Base-by-base conservation (phyloP, 352 stramenopile species). In the Phytophthora ramorum region DNA sequence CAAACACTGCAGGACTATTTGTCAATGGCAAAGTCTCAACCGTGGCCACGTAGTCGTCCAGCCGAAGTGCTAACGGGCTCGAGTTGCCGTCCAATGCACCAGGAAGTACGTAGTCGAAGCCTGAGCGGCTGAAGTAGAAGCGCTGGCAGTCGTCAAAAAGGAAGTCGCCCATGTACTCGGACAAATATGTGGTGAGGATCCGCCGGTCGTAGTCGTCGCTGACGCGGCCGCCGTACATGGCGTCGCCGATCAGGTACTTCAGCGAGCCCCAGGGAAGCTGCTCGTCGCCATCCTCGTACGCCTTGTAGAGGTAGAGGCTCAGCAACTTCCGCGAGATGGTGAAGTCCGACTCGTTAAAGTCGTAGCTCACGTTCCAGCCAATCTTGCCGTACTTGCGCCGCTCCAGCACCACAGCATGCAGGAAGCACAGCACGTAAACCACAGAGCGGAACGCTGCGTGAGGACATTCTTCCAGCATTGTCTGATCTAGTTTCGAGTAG, bases 331-430 rank as follows among this genome's bases (percentile, higher is more conserved):
- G 74, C 7, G 89, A 97, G 49, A 99, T 98, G 26, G 94, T 94
- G 56, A 98, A 98, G 68, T 99, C 96, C 19, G 91, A 98, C 69
- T 98, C 96, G 71, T 98, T 98, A 52, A 99, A 99, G 65, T 99
- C 96, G 73, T 99, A 99, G 69, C 85, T 94, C 17, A 98, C 95
- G 60, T 99, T 99, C 92, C 94, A 99, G 32, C 96, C 96, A 61
- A 99, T 98, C 71, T 98, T 98, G 50, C 96, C 96, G 57, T 98
- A 99, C 70, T 99, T 99, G 38, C 95, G 81, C 4, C 96, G 83
- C 77, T 99, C 96, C 17, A 98, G 79, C 22, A 99, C 92, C 7
- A 99, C 96, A 0, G 96, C 96, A 56, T 99, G 96, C 34, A 99
- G 63, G 67, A 98, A 98, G 43, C 92, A 97, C n/a, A 99, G 69